A percentile compares a stretch with the other conserved stretches of the same genome.
These are phyloP conservation scores for Climacium dendroides DNA, from an alignment of 225 moss, liverwort and hornwort species.

Conservation along the genomic window DNA sequence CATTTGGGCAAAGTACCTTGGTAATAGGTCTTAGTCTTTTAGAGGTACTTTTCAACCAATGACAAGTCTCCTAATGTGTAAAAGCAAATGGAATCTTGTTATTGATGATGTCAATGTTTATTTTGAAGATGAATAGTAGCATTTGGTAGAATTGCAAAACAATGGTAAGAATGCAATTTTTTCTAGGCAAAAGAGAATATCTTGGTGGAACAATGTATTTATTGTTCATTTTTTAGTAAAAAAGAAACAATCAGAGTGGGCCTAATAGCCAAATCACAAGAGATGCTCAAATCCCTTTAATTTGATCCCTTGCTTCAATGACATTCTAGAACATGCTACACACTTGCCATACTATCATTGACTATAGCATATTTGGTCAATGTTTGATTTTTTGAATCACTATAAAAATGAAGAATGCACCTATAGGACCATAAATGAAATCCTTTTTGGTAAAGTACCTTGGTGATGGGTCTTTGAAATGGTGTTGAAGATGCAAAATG, in stretches of 20 bases:
- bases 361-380: not conserved
- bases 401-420: not conserved
- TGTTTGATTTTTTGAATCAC: too few species aligned
- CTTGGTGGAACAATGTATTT: fast-evolving
- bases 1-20: not conserved
- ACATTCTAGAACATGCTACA: fast-evolving
- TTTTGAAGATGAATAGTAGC: not conserved
- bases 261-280: not conserved
- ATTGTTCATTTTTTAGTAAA: fast-evolving
- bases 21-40: not conserved
- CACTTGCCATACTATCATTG: not conserved
- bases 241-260: fast-evolving
- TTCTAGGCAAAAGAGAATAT: not conserved
- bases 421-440: fast-evolving
- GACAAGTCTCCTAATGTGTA: not conserved
- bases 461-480: not conserved
- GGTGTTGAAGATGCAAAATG: fast-evolving
- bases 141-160: not conserved
- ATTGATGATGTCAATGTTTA: not conserved
- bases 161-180: not conserved
- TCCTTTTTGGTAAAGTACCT: not conserved
- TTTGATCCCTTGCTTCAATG: not conserved
- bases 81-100: not conserved
- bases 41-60: not conserved
- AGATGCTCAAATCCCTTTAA: fast-evolving